Base-by-base conservation (phyloP, 78 protist genomes). In the Cavenderia fasciculata region DNA sequence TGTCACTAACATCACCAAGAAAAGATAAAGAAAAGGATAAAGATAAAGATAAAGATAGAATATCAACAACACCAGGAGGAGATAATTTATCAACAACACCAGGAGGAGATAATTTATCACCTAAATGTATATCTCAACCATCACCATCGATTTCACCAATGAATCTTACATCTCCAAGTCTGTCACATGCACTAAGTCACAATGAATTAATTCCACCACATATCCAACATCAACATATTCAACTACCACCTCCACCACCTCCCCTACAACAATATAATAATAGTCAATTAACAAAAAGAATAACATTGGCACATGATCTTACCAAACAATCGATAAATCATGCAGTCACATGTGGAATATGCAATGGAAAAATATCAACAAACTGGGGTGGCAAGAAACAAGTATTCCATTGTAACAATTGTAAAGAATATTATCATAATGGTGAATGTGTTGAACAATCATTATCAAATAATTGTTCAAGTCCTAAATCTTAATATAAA, bases 401-500 rank as follows among this genome's bases (percentile, higher is more conserved):
- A 59, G 68, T 75, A 21, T 75, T 23, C 33, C 86, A 75, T 25
- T 75, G 86, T 59, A n/a, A 46, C 23, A 25, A 27, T 3, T 75
- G 86, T 75, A 36, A 46, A 19, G 25, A 33, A 36, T 36, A 63
- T 21, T 57, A 59, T 46, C 86, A 75, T 33, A 31, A 31, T 18
- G 74, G 68, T 33, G 86, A 75, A 29, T 75, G 86, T 75, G 59
- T 47, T 11, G 73, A 75, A 36, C 57, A 75, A 59, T 44, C 49
- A 25, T 4, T 25, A 10, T 25, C 38, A 16, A 49, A 51, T 7
- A 27, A 54, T 6, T 75, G 86, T 46, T 21, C 86, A 4, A 72
- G 36, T 51, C 72, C 38, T 63, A 38, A 36, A 36, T n/a, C n/a
- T n/a, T n/a, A n/a, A n/a, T n/a, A n/a, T n/a, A n/a, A n/a, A n/a